phyloP scores from a whole-genome alignment of 75 land plant genomes.

The Gnetum montanum region DNA sequence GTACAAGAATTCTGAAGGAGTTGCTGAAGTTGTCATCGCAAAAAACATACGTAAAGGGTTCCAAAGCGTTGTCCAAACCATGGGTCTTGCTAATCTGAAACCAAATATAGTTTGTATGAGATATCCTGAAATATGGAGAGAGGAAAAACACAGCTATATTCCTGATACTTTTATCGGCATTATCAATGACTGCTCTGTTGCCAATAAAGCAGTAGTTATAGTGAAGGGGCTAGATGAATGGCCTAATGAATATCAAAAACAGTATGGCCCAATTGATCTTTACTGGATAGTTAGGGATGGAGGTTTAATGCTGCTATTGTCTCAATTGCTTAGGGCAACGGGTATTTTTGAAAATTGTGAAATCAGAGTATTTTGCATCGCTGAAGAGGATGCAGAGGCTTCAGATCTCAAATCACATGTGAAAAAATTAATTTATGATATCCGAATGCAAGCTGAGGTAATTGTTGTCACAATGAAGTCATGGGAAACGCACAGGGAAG shows the following conservation, averaged over 20 bases:
- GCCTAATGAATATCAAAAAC: conserved; percentile 94
- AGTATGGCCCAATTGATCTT: conserved; percentile 90
- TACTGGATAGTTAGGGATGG: conserved; percentile 99
- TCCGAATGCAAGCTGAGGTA: conserved; percentile 98
- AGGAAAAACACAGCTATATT: conserved; percentile 55
- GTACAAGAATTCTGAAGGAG: conserved; percentile 94
- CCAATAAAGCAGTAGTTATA: conserved; percentile 96
- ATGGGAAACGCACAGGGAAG: conserved; percentile 75
- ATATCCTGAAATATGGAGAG: conserved; percentile 97
- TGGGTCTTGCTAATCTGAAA: conserved; percentile 96
- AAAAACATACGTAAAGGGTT: conserved; percentile 74
- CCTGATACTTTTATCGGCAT: conserved; percentile 87
- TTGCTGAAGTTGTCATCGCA: conserved; percentile 87
- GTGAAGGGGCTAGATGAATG: conserved; percentile 99
- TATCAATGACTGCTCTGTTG: conserved; percentile 85
- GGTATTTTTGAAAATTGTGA: conserved; percentile 94
- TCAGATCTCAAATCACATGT: conserved; percentile 87
- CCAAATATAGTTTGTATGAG: conserved; percentile 96
- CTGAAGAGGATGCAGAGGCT: conserved; percentile 89
- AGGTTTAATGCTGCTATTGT: conserved; percentile 94
- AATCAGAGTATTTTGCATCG: conserved; percentile 95
- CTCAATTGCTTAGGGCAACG: conserved; percentile 87
- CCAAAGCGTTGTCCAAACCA: conserved; percentile 80
- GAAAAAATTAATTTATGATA: conserved; percentile 90
- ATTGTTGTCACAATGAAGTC: conserved; percentile 90